Percentiles rank a stretch among this genome's conserved stretches.
phyloP scores from a whole-genome alignment of 257 asterid species.

The Orobanche coerulescens region DNA sequence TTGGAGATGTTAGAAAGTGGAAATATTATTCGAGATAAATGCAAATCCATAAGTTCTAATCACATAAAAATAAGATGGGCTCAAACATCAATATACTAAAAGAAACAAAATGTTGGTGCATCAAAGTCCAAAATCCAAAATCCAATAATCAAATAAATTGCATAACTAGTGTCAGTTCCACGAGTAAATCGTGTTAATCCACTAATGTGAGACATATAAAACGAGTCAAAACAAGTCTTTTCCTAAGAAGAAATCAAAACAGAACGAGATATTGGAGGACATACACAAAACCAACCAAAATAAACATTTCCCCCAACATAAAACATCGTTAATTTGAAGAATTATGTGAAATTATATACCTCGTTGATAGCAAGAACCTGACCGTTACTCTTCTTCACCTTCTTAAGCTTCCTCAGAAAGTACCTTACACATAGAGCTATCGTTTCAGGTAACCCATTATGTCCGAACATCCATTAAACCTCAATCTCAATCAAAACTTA shows the following conservation, averaged over 20 bases:
- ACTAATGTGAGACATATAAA: too few relatives aligned
- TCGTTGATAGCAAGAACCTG: constrained; percentile 55
- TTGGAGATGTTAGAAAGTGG: too few relatives aligned
- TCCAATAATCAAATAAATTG: too few relatives aligned
- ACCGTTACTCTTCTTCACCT: constrained; percentile 48
- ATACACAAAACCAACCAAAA: background rate
- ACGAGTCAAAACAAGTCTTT: too few relatives aligned
- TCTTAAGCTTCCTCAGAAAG: constrained; percentile 47
- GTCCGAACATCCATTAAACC: background rate
- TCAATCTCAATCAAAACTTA: background rate
- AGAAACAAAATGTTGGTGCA: background rate
- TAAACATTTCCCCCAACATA: background rate
- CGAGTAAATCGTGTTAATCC: too few relatives aligned
- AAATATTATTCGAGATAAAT: too few relatives aligned
- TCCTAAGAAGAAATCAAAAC: background rate
- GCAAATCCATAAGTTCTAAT: too few relatives aligned
- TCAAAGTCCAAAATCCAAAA: background rate
- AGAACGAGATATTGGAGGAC: background rate
- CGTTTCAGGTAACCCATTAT: background rate
- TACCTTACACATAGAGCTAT: constrained; percentile 27
- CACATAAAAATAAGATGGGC: too few relatives aligned
- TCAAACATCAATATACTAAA: too few relatives aligned
- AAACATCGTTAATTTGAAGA: background rate
- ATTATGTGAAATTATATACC: constrained; percentile 16
- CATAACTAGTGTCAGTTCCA: too few relatives aligned